These are phyloP conservation scores for Paraconiothyrium sp. DNA, from an alignment of 2,329 filamentous ascomycete species.

Conservation along the genomic window DNA sequence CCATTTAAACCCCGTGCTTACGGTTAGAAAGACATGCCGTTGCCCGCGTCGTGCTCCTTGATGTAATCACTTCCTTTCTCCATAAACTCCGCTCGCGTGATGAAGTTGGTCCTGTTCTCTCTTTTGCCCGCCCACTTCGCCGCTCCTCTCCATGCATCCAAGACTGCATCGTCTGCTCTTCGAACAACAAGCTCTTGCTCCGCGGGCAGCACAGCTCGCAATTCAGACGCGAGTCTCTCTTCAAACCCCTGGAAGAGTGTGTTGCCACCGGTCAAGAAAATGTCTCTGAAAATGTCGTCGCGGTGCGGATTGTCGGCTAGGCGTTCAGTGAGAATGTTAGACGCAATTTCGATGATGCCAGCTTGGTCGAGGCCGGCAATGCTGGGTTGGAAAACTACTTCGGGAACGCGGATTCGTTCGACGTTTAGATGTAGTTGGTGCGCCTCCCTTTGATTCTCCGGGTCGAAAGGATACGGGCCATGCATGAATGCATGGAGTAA, in stretches of 20 bases:
- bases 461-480: conserved; percentile 86
- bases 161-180: conserved; percentile 75
- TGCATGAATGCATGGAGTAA: conserved; percentile 89
- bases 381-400: conserved; percentile 90
- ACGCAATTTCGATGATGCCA: conserved; percentile 89
- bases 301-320: conserved; percentile 67
- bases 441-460: conserved; percentile 79
- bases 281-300: conserved; percentile 78
- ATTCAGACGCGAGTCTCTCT: conserved; percentile 76
- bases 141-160: conserved; percentile 94
- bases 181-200: conserved; percentile 73
- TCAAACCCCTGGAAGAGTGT: conserved; percentile 88
- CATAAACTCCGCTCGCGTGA: conserved; percentile 83
- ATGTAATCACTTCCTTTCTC: conserved; percentile 96
- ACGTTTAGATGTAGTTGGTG: conserved; percentile 96
- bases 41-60: conserved; percentile 69
- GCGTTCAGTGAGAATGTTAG: conserved; percentile 87
- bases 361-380: conserved; percentile 95
- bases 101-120: conserved; percentile 69
- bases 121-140: conserved; percentile 78
- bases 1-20: neutral
- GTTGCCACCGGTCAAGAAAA: conserved; percentile 96
- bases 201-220: conserved; percentile 72
- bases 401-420: conserved; percentile 91
- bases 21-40: conserved; percentile 38